Base-by-base conservation (phyloP, 2,329 filamentous ascomycete species). In the Keithomyces neogunnii region DNA sequence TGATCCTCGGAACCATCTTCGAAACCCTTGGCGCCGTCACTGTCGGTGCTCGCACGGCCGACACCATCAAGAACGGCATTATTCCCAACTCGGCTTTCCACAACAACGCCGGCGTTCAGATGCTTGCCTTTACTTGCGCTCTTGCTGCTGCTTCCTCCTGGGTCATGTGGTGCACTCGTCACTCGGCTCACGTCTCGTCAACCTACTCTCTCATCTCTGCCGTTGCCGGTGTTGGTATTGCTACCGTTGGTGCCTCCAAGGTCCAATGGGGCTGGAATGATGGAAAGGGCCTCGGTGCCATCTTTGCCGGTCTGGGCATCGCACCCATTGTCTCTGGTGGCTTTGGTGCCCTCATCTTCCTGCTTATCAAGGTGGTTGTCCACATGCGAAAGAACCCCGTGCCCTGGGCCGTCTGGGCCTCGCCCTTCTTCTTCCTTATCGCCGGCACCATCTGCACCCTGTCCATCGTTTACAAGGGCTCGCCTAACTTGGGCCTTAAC, bases 391-490 rank as follows among this genome's bases (percentile, higher is more conserved):
- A 77, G 68, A 82, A 88, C 67, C 85, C 86, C 5, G 75, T 88
- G 2, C 77, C 74, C 5, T 88, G 84, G 85, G 85, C 86, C 30
- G 78, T 90, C 50, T 89, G 76, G 70, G 84, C 78, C 48, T 83
- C 85, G 2, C 87, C 86, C 8, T 81, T 86, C 70, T 90, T 84
- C 72, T 90, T 90, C 76, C 80, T 89, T 51, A 79, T 90, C 53
- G 85, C 86, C 51, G 84, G 76, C 51, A 88, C 84, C 53, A 70
- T 90, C 61, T 88, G 85, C 70, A 86, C 86, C 0, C 75, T 91
- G 4, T 88, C 84, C 43, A 82, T 91, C 60, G 86, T 90, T 59
- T 89, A 88, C 78, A 89, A 90, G 76, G 86, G 86, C 33, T 88
- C 86, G 8, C 85, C 86, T 29, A 82, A 74, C 53, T 76, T 88